Evolutionary conservation across 176 grass and related monocot genomes (phyloP), one percentile per base, ranked within the genome.

Genomic region (Oryza brachyantha): DNA sequence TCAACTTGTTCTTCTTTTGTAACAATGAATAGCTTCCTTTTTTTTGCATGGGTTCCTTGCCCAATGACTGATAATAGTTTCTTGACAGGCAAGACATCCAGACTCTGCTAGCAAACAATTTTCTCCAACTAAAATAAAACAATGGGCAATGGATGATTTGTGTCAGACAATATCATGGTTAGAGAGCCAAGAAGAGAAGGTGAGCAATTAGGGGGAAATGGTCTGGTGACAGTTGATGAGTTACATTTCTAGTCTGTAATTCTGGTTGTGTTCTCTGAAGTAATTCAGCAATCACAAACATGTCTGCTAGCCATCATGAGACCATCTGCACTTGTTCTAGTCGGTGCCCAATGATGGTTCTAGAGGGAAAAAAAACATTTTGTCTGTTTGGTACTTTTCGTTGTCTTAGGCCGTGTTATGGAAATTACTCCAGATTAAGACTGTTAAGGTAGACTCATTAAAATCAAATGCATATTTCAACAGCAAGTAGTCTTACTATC

Each of bases 131-230:
- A 92, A 92, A 86, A 85, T 98, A 76, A 98, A 92, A 88, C 35
- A 88, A 21, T 94, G 91, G 95, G 95, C 92, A 22, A 67, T 68
- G 10, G 74, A 94, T 90, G 95, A 98, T 91, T 89, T 98, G 68
- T 37, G 24, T 0, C 81, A 84, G 76, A 94, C 95, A 31, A 58
- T 94, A 25, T 92, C 87, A 60, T 98, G 95, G 95, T 86, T 98
- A 79, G 87, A 94, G 76, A 94, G 80, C 80, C 92, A 94, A 89
- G 92, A 98, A 75, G 92, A 92, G 57, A 98, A 94, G 89, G 95
- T 98, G 62, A 74, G 69, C 28, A 71, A 6, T 36, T 78, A 76
- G 68, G 37, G 45, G 28, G 69, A 75, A 66, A 82, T 0, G 41
- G 37, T 75, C 1, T 50, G 45, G 17, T 61, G 64, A 63, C 35